These are phyloP conservation scores for Suillus plorans DNA, from an alignment of 768 basidiomycete species.

Conservation along the genomic window DNA sequence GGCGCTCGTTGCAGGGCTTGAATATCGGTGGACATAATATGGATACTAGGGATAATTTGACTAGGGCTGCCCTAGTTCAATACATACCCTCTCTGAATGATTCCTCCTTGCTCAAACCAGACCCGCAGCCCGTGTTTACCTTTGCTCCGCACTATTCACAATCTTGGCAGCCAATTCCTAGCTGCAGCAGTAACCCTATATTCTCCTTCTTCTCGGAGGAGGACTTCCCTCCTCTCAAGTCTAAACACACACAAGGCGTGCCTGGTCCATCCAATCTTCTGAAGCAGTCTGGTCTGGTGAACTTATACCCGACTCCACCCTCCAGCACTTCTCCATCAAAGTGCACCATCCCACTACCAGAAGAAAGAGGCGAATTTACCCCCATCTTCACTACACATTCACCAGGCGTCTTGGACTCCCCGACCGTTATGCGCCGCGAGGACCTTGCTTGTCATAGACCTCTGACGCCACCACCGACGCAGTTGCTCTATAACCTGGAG, in stretches of 20 bases:
- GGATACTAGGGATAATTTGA: conserved; percentile 32
- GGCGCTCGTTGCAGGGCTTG: conserved; percentile 27
- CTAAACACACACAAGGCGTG: conserved; percentile 17
- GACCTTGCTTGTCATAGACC: conserved; percentile 31
- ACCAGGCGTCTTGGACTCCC: conserved; percentile 35
- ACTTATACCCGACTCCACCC: conserved; percentile 30
- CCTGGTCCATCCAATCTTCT: conserved; percentile 13
- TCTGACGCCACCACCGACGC: conserved; percentile 44
- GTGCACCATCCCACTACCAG: conserved; percentile 25
- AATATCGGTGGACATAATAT: conserved; percentile 28
- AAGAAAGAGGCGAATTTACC: conserved; percentile 19
- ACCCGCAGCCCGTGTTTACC: conserved; percentile 19
- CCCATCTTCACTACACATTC: conserved; percentile 27
- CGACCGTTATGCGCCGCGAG: conserved; percentile 32
- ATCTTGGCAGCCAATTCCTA: conserved; percentile 19
- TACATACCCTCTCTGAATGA: conserved; percentile 8
- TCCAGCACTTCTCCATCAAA: conserved; percentile 24
- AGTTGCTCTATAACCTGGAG: conserved; percentile 35
- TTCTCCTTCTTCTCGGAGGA: conserved; percentile 19
- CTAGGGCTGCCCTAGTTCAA: conserved; percentile 29
- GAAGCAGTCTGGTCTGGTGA: conserved; percentile 20
- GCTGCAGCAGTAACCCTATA: conserved; percentile 23
- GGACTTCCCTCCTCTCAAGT: conserved; percentile 15
- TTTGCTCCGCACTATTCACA: conserved; percentile 13
- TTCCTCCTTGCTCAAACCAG: conserved; percentile 12